Evolutionary conservation across 1,284 basidiomycete species (phyloP).

Genomic region (Ganoderma leucocontextum): DNA sequence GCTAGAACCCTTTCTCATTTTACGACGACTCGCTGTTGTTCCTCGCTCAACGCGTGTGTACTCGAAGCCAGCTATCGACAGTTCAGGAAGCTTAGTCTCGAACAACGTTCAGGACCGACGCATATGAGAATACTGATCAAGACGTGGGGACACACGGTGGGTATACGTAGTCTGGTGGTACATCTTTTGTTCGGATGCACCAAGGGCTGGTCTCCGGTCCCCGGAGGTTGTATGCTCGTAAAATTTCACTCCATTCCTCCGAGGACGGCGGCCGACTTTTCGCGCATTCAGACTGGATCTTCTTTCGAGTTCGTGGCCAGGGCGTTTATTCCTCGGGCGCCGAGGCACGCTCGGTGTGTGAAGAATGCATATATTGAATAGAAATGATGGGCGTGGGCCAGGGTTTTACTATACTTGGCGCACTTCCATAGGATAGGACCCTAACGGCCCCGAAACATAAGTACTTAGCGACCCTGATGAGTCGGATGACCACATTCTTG

Average conservation of each 20-base stretch:
- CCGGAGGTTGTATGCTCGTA: background rate
- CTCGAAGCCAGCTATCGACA: background rate
- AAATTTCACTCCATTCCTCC: conserved; percentile 12
- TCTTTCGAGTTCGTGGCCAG: background rate
- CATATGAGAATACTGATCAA: background rate
- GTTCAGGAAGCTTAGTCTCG: background rate
- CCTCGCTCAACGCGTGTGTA: background rate
- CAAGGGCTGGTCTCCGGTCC: background rate
- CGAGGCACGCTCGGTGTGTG: background rate
- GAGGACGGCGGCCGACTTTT: conserved; percentile 2
- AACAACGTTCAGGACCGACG: conserved; percentile 7
- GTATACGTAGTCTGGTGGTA: background rate
- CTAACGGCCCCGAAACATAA: background rate
- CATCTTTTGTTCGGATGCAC: background rate
- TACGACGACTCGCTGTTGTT: background rate
- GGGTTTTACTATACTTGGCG: conserved; percentile 1
- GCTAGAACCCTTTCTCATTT: background rate
- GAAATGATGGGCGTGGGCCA: conserved; percentile 1
- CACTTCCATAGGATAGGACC: background rate
- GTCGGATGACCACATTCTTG: background rate
- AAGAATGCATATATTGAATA: background rate
- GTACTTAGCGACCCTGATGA: background rate
- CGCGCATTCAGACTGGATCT: background rate
- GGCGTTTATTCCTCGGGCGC: background rate
- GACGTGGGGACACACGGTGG: background rate